phyloP scores from a whole-genome alignment of 2,329 filamentous ascomycete genomes.

The Xylariaceae sp. region DNA sequence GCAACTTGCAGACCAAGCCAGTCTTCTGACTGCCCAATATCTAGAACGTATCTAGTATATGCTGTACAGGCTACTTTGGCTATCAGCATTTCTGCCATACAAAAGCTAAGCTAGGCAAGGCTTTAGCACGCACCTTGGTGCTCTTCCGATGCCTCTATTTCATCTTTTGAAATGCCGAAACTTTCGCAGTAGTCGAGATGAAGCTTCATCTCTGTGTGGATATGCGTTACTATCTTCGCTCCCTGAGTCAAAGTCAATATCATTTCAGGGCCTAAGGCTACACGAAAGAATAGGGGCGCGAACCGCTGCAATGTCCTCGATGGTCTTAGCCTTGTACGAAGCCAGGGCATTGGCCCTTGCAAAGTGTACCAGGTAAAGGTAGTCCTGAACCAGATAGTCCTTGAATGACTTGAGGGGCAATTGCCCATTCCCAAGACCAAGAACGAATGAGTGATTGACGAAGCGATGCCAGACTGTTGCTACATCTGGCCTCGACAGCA shows the following conservation, averaged over 20 bases:
- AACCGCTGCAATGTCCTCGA: constrained; percentile 69
- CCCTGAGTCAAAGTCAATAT: constrained; percentile 36
- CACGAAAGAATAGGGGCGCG: constrained; percentile 18
- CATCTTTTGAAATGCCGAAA: constrained; percentile 70
- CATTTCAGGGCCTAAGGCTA: too few species aligned
- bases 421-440: constrained; percentile 68
- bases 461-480: constrained; percentile 68
- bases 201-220: constrained; percentile 73
- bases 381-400: constrained; percentile 87
- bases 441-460: constrained; percentile 78
- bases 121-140: constrained; percentile 56
- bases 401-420: constrained; percentile 77
- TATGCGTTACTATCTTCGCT: constrained; percentile 69
- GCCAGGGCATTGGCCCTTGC: constrained; percentile 80
- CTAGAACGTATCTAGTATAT: constrained; percentile 81
- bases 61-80: constrained; percentile 44
- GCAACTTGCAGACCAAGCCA: constrained; percentile 83
- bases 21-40: constrained; percentile 82
- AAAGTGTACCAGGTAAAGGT: constrained; percentile 88
- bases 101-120: too few species aligned
- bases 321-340: constrained; percentile 74
- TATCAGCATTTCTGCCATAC: constrained; percentile 1
- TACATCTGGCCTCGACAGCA: constrained; percentile 73
- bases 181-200: constrained; percentile 78
- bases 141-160: constrained; percentile 72